Evolutionary conservation across 2,329 filamentous ascomycete species (phyloP), one percentile per base, ranked within the genome.

Genomic region (Metarhizium sp.): DNA sequence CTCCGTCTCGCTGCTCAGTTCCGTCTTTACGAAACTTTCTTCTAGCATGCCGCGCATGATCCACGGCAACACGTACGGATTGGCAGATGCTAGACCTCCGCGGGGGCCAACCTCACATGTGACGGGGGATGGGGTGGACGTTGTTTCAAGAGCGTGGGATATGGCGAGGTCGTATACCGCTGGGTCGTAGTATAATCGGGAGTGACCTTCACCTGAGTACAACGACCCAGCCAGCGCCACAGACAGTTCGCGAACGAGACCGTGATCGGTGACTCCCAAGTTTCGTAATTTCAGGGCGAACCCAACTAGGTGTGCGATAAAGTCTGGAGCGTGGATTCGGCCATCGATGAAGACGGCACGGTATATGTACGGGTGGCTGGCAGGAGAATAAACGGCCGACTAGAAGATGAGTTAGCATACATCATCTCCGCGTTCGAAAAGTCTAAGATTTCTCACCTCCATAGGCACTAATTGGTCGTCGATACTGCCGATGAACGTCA

Each of bases 311-410:
- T 96, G 90, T 2, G 90, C 90, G 52, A 99, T 86, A 66, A 99
- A 99, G 69, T 95, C 92, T 2, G 92, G 90, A 0, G 92, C 88
- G 68, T 97, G 92, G 38, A 96, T 80, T 57, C 92, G 85, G 30
- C 92, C 90, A 69, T 99, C 92, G 54, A 99, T 88, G 67, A 97
- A 97, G 16, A 95, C 91, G n/a, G 92, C 90, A 32, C 94, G 86
- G 68, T 91, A 95, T 57, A 97, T 92, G 69, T 96, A 92, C 0
- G 94, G 94, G 65, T 99, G 94, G 20, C 84, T 85, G 4, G 91
- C 84, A 0, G 88, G 88, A 0, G 90, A 87, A 70, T 95, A 95
- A 0, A 94, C 84, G 16, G 92, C 91, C 2, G 92, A 96, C 83
- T 75, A 50, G n/a, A 32, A 77, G 47, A 61, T 71, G 57, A 69